Evolutionary conservation across 164 flowering plant genomes (phyloP), one percentile per base, ranked within the genome.

Genomic region (Berberis vulgaris): DNA sequence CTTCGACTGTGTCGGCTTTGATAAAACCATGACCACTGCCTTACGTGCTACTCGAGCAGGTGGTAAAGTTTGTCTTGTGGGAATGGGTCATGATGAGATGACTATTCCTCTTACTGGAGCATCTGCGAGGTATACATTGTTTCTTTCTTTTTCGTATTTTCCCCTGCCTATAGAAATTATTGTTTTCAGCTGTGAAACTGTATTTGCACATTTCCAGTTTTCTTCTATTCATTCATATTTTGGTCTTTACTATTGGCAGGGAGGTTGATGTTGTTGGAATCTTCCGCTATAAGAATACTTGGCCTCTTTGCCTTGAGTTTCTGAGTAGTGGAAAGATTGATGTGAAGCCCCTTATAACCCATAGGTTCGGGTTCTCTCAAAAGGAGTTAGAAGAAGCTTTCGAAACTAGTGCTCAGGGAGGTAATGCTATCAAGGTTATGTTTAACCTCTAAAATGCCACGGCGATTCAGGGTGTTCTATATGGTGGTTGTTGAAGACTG

Each of bases 261-360:
- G 99, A 91, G 72, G 93, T 94, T 2, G 97, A 95, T 73, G 78
- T 95, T 53, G 50, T 95, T 38, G 97, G 99, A 3, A 60, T 89
- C 5, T 89, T 85, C 73, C 86, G 99, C 0, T 91, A 95, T 68
- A 89, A 85, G 82, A 95, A 91, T 77, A 95, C 97, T 53, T 91
- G 97, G 97, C 97, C 99, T 0, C 75, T 95, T 40, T 91, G 97
- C 79, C 65, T 95, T 0, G 97, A 95, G 75, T 89, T 95, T 65
- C 57, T 95, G 57, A 81, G 80, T 59, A 85, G 81, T 58, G 99
- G 97, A 6, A 95, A 91, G 87, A 89, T 95, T 10, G 94, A 91
- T 45, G 96, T 91, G 83, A 95, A 95, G 83, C 97, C 97, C 2
- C 82, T 91, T 49, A 95, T 95, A 70, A 91, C 99, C 2, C 99